A percentile compares a stretch with the other conserved stretches of the same genome.
Conservation (phyloP, 306 rosid genomes). For the Prunus salicina region DNA sequence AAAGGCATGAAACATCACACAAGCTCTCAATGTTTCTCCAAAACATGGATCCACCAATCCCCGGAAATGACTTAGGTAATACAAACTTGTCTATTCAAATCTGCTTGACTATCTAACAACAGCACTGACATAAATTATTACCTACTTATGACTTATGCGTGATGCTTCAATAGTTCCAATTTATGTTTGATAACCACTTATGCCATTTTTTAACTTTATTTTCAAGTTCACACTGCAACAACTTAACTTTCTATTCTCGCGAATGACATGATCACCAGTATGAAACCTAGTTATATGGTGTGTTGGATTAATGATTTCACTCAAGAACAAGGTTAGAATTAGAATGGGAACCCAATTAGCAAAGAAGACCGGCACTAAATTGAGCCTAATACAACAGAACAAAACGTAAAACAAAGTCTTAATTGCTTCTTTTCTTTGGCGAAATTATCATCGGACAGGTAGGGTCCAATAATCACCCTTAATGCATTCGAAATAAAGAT, state of each 20-base stretch:
- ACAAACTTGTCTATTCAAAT: neutral
- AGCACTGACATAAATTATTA: neutral
- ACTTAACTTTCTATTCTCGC: neutral
- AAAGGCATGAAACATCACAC: neutral
- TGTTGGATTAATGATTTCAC: neutral
- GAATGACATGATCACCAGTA: neutral
- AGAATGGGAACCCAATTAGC: neutral
- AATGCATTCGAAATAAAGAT: neutral
- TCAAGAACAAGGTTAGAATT: neutral
- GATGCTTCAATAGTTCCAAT: neutral
- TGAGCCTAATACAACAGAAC: neutral
- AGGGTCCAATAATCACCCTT: no score
- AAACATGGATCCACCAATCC: neutral
- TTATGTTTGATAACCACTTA: neutral
- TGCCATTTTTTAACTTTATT: neutral
- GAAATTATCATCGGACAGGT: no score
- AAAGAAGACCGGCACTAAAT: neutral
- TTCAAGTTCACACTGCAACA: neutral
- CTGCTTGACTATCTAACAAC: neutral
- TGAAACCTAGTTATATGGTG: neutral
- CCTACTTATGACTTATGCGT: neutral
- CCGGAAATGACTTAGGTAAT: neutral
- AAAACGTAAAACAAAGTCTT: neutral
- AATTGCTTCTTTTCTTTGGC: neutral
- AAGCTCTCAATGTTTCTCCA: conserved; percentile 4